Evolutionary conservation across 116 monocot genomes (phyloP), one percentile per base, ranked within the genome.

Genomic region (Zostera marina): DNA sequence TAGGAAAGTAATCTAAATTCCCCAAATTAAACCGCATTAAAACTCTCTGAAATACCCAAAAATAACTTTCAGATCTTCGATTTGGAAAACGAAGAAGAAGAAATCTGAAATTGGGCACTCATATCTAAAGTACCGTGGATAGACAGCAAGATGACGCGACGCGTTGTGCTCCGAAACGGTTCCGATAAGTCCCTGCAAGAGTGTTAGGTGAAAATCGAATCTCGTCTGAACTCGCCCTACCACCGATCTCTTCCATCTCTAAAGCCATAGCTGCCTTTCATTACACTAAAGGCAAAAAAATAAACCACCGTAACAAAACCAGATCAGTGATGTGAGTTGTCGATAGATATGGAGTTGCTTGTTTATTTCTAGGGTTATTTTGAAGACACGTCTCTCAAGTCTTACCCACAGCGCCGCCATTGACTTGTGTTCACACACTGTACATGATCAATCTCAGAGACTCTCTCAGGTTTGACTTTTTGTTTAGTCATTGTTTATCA

Each of bases 161-260:
- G 7, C 38, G 44, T 11, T 21, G 11, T 2, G 38, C 56, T 41
- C 72, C 46, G 46, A 77, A 72, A 48, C 63, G 42, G 42, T 48
- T 45, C 59, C 67, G 40, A 52, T 48, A 54, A 44, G 54, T 65
- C 54, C 69, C 77, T 11, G 57, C 61, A 52, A 69, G 77, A 25
- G 73, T 69, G 43, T 73, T 77, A 44, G 77, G 73, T n/a, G 49
- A 19, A 17, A 51, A 19, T 19, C 16, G 49, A 8, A 9, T 21
- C 16, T 51, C 49, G 49, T 19, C 20, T 15, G 49, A 51, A 21
- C 49, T 51, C 8, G 19, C 20, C 49, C 49, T 51, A n/a, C 20
- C 20, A 51, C 15, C 49, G 20, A 51, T 21, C 49, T 51, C 49
- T 51, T 51, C 49, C 49, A 51, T 51, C 20, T 51, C 49, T 8